These are phyloP conservation scores for Paraglomus occultum DNA, from an alignment of 192 early-diverging fungal genomes.

Conservation along the genomic window DNA sequence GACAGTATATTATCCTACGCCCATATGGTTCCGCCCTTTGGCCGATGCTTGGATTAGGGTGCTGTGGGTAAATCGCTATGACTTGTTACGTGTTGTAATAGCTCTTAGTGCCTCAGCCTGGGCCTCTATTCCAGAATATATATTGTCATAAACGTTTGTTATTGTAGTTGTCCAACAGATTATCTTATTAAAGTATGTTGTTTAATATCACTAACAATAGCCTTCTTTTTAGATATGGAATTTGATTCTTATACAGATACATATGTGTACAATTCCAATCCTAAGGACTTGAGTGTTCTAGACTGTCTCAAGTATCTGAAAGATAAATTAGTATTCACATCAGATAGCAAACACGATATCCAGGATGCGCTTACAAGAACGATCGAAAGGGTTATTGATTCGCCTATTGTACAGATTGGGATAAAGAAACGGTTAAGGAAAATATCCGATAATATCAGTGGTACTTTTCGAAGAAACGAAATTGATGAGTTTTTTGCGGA, in stretches of 20 bases:
- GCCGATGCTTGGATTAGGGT: conserved; percentile 25
- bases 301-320: conserved; percentile 21
- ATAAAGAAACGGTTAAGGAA: conserved; percentile 9
- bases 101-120: conserved; percentile 24
- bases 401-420: conserved; percentile 1
- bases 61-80: conserved; percentile 27
- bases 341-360: conserved; percentile 20
- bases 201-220: conserved; percentile 20
- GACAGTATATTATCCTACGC: conserved; percentile 20
- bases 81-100: conserved; percentile 26
- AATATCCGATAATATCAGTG: conserved; percentile 16
- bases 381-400: conserved; percentile 6
- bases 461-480: conserved; percentile 7
- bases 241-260: background rate
- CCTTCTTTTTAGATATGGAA: conserved; percentile 9
- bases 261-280: background rate
- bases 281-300: conserved; percentile 17
- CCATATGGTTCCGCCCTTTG: conserved; percentile 23
- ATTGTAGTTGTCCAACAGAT: conserved; percentile 21
- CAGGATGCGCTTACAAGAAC: conserved; percentile 5
- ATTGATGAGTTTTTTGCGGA: conserved; percentile 19
- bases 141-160: conserved; percentile 25
- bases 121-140: conserved; percentile 25
- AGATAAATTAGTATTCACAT: conserved; percentile 23
- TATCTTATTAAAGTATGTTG: conserved; percentile 27